Evolutionary conservation across 441 rosid genomes (phyloP).

Genomic region (Heliophila coronopifolia): DNA sequence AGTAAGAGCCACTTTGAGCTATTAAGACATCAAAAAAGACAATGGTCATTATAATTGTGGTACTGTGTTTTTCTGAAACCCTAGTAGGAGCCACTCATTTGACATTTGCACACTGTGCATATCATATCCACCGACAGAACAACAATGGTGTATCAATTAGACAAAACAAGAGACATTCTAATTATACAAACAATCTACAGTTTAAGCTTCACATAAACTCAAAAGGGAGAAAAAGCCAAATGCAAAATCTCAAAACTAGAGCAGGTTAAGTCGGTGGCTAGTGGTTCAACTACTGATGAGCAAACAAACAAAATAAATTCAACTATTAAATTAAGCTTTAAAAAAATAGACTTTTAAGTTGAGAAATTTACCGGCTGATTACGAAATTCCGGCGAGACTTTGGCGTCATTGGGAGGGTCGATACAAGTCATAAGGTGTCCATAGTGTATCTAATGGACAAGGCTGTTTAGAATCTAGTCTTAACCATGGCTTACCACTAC

Average conservation of each 20-base stretch:
- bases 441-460: slow-evolving; percentile 57
- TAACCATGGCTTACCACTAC: slow-evolving; percentile 75
- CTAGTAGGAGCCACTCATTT: slow-evolving; percentile 18
- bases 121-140: slow-evolving; percentile 28
- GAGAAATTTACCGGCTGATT: too few species aligned
- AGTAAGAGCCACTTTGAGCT: too few species aligned
- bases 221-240: neutral
- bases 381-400: too few species aligned
- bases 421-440: slow-evolving; percentile 76
- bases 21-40: neutral
- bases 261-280: slow-evolving; percentile 11
- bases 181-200: slow-evolving; percentile 21
- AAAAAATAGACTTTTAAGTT: too few species aligned
- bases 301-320: slow-evolving; percentile 15
- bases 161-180: slow-evolving; percentile 14
- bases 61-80: slow-evolving; percentile 8
- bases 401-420: too few species aligned
- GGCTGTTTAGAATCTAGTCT: slow-evolving; percentile 62
- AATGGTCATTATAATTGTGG: slow-evolving; percentile 5
- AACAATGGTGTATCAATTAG: slow-evolving; percentile 4
- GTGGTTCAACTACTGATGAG: slow-evolving; percentile 22
- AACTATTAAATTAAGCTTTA: neutral
- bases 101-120: slow-evolving; percentile 2
- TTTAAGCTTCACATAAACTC: slow-evolving; percentile 9
- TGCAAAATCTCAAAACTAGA: neutral